Base-by-base conservation (phyloP, 2,329 filamentous ascomycete genomes). In the Clonostachys solani region DNA sequence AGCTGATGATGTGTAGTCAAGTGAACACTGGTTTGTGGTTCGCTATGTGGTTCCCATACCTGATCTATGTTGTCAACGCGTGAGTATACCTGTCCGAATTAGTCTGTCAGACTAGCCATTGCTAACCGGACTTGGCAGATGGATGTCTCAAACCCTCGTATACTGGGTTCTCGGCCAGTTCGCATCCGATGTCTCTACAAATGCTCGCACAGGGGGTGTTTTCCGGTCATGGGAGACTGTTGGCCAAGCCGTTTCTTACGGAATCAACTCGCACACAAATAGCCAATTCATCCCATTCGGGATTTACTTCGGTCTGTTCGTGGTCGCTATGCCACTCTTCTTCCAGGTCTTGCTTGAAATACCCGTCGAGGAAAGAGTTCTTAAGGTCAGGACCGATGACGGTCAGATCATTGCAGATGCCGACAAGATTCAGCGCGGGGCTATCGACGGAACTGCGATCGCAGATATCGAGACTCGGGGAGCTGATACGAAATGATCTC, bases 101-200 rank as follows among this genome's bases (percentile, higher is more conserved):
- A 17, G n/a, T 40, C 15, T 40, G 7, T 16, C 6, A 8, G 37
- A 40, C 6, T 40, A 16, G 15, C 8, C n/a, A 16, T 40, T 15
- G 15, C 37, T 40, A 40, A 40, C 15, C n/a, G 37, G 37, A 16
- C 37, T 40, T 40, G 37, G 15, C 37, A 40, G 37, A 40, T 40
- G 37, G 37, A 40, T 40, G 37, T 40, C 37, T 6, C 37, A 40
- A 40, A 40, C 37, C 18, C 37, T 40, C 18, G 37, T 68, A 6
- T 68, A 68, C 53, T 68, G 64, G 64, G 63, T 67, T 17, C 53
- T 67, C 13, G 63, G 62, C 33, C 63, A 59, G 5, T 63, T 67
- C 18, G 62, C 64, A 3, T 62, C 59, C 1, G 63, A 68, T 18
- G 56, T 65, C 2, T 59, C 61, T 37, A 53, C 56, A 6, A 60